phyloP scores from a whole-genome alignment of 2,329 filamentous ascomycete species.

The Tolypocladium sp. region DNA sequence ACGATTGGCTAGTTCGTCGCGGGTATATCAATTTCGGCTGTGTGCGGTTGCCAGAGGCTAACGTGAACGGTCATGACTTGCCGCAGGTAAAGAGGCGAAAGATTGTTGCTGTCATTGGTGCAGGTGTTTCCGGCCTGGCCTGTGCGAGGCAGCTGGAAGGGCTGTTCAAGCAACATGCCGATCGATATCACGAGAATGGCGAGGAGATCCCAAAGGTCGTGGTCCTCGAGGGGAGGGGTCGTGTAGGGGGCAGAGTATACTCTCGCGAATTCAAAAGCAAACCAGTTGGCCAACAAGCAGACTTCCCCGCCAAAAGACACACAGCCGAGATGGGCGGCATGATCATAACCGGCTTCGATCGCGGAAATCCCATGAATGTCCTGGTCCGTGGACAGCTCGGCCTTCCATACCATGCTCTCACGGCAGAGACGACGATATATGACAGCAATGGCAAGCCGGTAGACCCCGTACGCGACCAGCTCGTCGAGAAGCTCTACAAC shows the following conservation, averaged over 20 bases:
- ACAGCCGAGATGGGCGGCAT: constrained; percentile 97
- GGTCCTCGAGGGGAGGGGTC: constrained; percentile 75
- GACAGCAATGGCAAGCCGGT: constrained; percentile 74
- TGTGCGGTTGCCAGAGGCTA: constrained; percentile 49
- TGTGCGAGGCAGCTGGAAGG: constrained; percentile 86
- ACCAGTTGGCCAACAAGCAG: constrained; percentile 39
- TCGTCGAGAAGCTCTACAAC: constrained; percentile 89
- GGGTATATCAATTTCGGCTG: constrained; percentile 98
- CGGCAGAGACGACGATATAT: constrained; percentile 77
- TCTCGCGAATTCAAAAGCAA: constrained; percentile 61
- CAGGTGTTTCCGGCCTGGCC: constrained; percentile 86
- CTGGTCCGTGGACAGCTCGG: constrained; percentile 85
- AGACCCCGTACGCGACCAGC: constrained; percentile 65
- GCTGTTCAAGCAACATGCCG: constrained; percentile 72
- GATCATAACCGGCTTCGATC: constrained; percentile 94
- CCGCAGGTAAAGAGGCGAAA: constrained; percentile 42
- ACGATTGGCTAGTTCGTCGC: constrained; percentile 82
- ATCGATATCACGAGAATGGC: constrained; percentile 53
- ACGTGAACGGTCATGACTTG: constrained; percentile 29
- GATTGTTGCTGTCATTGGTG: constrained; percentile 80
- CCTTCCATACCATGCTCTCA: constrained; percentile 75
- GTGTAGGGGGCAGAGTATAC: constrained; percentile 88
- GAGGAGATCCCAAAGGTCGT: constrained; percentile 67
- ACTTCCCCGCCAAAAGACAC: constrained; percentile 50
- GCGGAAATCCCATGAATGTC: constrained; percentile 87